These are phyloP conservation scores for Zymoseptoria pseudotritici DNA, from an alignment of 2,329 filamentous ascomycete genomes.

Conservation along the genomic window DNA sequence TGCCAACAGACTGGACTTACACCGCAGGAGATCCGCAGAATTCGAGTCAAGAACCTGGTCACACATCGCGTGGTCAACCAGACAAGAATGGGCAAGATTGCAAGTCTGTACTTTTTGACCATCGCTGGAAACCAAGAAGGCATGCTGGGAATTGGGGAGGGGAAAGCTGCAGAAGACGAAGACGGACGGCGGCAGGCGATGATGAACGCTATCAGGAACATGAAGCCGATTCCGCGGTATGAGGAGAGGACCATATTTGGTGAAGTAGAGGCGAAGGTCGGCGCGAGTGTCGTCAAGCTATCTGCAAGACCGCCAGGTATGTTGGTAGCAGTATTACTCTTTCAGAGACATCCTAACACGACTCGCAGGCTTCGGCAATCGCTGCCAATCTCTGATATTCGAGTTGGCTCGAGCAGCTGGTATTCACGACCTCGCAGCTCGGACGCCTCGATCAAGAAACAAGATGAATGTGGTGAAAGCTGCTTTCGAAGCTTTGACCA, in stretches of 20 bases:
- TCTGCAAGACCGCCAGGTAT: conserved; percentile 80
- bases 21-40: conserved; percentile 38
- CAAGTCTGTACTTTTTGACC: conserved; percentile 64
- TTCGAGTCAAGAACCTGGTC: conserved; percentile 68
- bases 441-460: conserved; percentile 78
- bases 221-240: conserved; percentile 86
- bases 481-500: conserved; percentile 70
- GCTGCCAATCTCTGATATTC: conserved; percentile 84
- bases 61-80: conserved; percentile 75
- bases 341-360: conserved; percentile 1
- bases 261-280: conserved; percentile 73
- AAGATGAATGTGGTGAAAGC: conserved; percentile 98
- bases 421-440: conserved; percentile 77
- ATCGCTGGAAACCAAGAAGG: conserved; percentile 85
- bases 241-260: conserved; percentile 90
- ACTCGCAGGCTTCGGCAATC: conserved; percentile 76
- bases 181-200: conserved; percentile 65
- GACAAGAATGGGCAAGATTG: conserved; percentile 91
- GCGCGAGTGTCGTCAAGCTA: conserved; percentile 77
- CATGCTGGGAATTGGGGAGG: conserved; percentile 79
- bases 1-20: conserved; percentile 51
- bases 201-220: conserved; percentile 78
- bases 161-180: conserved; percentile 69
- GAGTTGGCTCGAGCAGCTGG: conserved; percentile 86
- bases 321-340: conserved; percentile 25